Evolutionary conservation across 208 protist genomes (phyloP).

Genomic region (Phytomonas serpens): DNA sequence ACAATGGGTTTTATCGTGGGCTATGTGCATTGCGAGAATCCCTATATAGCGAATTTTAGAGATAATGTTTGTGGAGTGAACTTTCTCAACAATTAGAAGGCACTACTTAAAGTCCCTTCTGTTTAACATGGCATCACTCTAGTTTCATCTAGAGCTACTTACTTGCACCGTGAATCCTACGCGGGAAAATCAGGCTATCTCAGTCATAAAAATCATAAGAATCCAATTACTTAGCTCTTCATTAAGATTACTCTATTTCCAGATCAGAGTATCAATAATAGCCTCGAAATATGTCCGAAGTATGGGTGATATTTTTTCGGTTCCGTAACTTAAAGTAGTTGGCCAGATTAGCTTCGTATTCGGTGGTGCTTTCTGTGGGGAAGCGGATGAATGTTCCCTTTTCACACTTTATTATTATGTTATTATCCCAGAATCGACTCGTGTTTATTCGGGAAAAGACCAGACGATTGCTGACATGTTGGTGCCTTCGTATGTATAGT

Average conservation of each 20-base stretch:
- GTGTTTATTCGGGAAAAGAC: constrained; percentile 18
- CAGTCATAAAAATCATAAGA: neutral
- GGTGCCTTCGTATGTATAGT: constrained; percentile 59
- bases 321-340: neutral
- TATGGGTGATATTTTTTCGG: neutral
- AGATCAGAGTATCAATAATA: neutral
- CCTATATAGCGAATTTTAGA: neutral
- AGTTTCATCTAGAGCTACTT: too few species aligned
- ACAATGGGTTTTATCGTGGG: neutral
- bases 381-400: constrained; percentile 10
- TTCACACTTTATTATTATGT: constrained; percentile 56
- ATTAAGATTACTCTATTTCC: neutral
- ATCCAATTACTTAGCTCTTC: neutral
- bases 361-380: constrained; percentile 21
- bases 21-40: neutral
- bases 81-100: neutral
- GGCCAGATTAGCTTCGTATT: constrained; percentile 14
- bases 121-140: too few species aligned
- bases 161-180: neutral
- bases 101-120: neutral
- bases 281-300: neutral
- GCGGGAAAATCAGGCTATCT: neutral
- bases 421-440: constrained; percentile 69
- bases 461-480: constrained; percentile 44
- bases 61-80: neutral